These are phyloP conservation scores for Ceratobasidium sp. DNA, from an alignment of 1,284 basidiomycete genomes.

Conservation along the genomic window DNA sequence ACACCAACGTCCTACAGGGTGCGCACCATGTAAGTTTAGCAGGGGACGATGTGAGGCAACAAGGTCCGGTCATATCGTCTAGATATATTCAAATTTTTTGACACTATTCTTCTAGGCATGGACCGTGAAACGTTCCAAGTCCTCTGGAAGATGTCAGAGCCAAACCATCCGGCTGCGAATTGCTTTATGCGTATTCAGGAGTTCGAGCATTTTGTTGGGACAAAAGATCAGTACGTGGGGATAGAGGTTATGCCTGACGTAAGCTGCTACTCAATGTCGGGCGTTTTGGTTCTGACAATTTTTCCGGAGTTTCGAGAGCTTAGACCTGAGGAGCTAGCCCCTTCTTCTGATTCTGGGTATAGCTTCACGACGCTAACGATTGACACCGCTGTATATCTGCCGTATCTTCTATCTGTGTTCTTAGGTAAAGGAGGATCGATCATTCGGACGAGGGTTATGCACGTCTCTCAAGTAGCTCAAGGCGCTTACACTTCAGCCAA, in stretches of 20 bases:
- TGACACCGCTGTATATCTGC: slow-evolving; percentile 75
- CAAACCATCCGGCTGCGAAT: slow-evolving; percentile 66
- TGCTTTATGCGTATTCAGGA: slow-evolving; percentile 75
- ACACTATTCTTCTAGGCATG: background rate
- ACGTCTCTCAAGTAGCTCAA: slow-evolving; percentile 42
- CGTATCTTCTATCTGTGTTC: slow-evolving; percentile 76
- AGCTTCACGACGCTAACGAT: slow-evolving; percentile 77
- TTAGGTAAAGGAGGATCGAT: slow-evolving; percentile 70
- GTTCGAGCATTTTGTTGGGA: slow-evolving; percentile 70
- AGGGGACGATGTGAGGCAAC: slow-evolving; percentile 65
- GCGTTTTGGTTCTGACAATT: background rate
- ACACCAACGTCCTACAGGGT: slow-evolving; percentile 60
- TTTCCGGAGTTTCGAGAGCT: slow-evolving; percentile 66
- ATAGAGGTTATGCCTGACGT: slow-evolving; percentile 76
- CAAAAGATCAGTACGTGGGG: slow-evolving; percentile 53
- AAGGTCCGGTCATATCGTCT: slow-evolving; percentile 61
- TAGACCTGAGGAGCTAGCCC: slow-evolving; percentile 62
- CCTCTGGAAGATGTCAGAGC: slow-evolving; percentile 78
- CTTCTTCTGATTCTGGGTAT: slow-evolving; percentile 64
- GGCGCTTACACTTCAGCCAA: slow-evolving; percentile 36
- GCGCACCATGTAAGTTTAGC: slow-evolving; percentile 78
- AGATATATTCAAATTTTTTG: background rate
- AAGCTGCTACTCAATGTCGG: slow-evolving; percentile 51
- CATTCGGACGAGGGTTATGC: slow-evolving; percentile 59
- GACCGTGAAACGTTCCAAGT: slow-evolving; percentile 78